Evolutionary conservation across 768 basidiomycete genomes (phyloP), one percentile per base, ranked within the genome.

Genomic region (Suillus variegatus): DNA sequence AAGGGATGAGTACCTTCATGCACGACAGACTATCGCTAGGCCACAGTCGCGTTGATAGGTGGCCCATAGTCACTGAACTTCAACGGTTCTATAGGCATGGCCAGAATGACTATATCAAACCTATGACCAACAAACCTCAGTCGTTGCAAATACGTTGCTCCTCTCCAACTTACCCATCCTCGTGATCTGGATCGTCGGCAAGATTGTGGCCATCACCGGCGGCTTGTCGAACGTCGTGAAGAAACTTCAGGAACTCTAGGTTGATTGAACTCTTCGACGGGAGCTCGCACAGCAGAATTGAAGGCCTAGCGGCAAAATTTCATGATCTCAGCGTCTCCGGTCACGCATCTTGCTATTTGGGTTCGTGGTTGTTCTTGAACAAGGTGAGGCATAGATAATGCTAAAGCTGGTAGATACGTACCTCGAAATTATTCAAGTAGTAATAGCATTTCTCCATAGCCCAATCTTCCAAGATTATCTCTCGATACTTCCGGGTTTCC

Each of bases 341-440:
- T 64, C 54, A n/a, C 41, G 28, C 28, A 47, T 10, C 13, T n/a
- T 43, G n/a, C 22, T 10, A 38, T 14, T 56, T 9, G 32, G 52
- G 28, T 66, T 64, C 14, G 62, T 56, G 36, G 65, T 32, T 58
- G 54, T 72, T 71, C 71, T 72, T 46, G 20, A 41, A 32, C 18
- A 40, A 20, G 14, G 25, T 62, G 36, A 67, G 62, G 13, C 47
- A 22, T 43, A 20, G 20, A 22, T 51, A 35, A 14, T 10, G 6
- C 14, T 8, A 38, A n/a, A 56, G 43, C 22, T 10, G 51, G 41
- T 6, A 22, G 8, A 44, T 65, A 22, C 65, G 46, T 61, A 68
- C 64, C 49, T 67, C 71, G 36, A 71, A 72, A 57, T 70, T 71
- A 40, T 72, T 68, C 16, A 70, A 38, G 61, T 70, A 71, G 60